Evolutionary conservation across 1,139 yeast genomes (phyloP).

Genomic region (Arxiozyma bovina): DNA sequence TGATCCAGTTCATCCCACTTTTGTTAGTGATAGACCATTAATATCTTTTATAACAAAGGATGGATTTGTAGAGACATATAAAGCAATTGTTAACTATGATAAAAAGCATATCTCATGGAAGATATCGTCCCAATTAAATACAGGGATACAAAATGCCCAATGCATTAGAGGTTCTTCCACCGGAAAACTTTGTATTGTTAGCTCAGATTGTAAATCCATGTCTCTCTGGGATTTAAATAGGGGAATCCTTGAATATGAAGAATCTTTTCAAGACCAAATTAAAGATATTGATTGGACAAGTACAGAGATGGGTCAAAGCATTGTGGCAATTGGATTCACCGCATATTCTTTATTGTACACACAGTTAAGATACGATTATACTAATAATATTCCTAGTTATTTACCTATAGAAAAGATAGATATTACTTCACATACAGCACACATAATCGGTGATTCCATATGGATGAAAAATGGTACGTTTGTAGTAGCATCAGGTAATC

Average conservation of each 20-base stretch:
- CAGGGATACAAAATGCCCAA: slow-evolving; percentile 47
- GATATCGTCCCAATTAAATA: slow-evolving; percentile 40
- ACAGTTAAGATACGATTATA: slow-evolving; percentile 80
- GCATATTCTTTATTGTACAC: slow-evolving; percentile 59
- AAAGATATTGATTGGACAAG: slow-evolving; percentile 60
- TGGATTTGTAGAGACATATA: slow-evolving; percentile 51
- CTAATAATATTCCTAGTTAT: slow-evolving; percentile 70
- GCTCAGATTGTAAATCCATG: slow-evolving; percentile 41
- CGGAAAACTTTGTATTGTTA: slow-evolving; percentile 65
- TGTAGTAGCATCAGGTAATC: slow-evolving; percentile 85
- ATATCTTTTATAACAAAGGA: slow-evolving; percentile 47
- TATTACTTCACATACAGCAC: slow-evolving; percentile 62
- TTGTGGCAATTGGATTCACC: slow-evolving; percentile 70
- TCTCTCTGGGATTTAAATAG: slow-evolving; percentile 71
- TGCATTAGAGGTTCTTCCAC: slow-evolving; percentile 66
- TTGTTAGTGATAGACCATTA: slow-evolving; percentile 37
- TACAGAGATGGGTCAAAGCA: slow-evolving; percentile 58
- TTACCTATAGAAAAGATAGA: slow-evolving; percentile 67
- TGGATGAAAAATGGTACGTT: slow-evolving; percentile 77
- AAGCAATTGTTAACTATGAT: slow-evolving; percentile 31
- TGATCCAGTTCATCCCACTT: slow-evolving; percentile 55
- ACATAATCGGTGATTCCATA: slow-evolving; percentile 76
- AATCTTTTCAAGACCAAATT: slow-evolving; percentile 31
- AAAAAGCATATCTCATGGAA: slow-evolving; percentile 41
- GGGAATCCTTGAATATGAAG: slow-evolving; percentile 58